These are phyloP conservation scores for Tripterygium wilfordii DNA, from an alignment of 177 flowering plant genomes.

Conservation along the genomic window DNA sequence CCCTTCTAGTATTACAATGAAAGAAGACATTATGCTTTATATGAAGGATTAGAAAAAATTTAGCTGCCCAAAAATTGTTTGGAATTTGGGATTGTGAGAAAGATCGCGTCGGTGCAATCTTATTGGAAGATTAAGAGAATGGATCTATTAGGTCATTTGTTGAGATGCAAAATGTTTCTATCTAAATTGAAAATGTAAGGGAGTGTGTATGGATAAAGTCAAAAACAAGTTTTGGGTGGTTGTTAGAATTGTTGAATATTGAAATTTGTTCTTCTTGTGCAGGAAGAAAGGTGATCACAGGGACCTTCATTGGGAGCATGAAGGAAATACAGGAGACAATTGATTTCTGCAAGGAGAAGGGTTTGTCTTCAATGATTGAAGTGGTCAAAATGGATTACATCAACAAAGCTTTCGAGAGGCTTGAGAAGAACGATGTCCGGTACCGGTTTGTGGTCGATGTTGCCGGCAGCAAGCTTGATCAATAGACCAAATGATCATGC, in stretches of 20 bases:
- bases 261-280: neutral
- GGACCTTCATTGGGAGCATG: constrained; percentile 75
- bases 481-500: neutral
- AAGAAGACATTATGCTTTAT: too few species aligned
- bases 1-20: too few species aligned
- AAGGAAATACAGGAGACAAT: constrained; percentile 68
- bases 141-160: too few species aligned
- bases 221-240: neutral
- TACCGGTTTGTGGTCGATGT: constrained; percentile 76
- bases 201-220: too few species aligned
- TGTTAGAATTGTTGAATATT: too few species aligned
- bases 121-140: too few species aligned
- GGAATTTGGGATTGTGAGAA: too few species aligned
- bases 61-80: too few species aligned
- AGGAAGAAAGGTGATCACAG: constrained; percentile 68
- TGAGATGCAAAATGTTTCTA: too few species aligned
- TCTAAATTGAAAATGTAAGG: too few species aligned
- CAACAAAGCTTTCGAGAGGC: constrained; percentile 57
- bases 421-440: constrained; percentile 72
- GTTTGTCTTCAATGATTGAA: constrained; percentile 45
- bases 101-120: too few species aligned
- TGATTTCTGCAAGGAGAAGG: constrained; percentile 57
- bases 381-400: constrained; percentile 58
- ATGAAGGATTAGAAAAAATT: too few species aligned
- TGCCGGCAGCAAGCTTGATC: constrained; percentile 58